These are phyloP conservation scores for Diatrype stigma DNA, from an alignment of 2,329 filamentous ascomycete genomes.

Conservation along the genomic window DNA sequence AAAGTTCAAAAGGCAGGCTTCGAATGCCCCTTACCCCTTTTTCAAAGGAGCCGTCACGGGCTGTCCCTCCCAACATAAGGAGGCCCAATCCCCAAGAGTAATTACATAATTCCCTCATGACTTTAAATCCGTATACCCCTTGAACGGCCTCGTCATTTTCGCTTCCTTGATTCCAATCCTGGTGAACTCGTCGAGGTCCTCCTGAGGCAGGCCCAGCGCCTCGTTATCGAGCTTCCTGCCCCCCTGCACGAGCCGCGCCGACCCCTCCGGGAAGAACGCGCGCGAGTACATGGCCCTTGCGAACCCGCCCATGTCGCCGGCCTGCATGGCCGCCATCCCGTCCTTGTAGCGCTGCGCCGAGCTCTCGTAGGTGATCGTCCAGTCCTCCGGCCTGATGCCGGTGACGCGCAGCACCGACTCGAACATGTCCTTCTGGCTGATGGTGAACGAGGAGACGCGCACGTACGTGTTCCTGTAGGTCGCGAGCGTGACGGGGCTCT, in stretches of 20 bases:
- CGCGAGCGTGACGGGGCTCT: conserved; percentile 29
- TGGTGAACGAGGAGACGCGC: conserved; percentile 49
- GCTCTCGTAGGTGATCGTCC: conserved; percentile 47
- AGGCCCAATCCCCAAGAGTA: too few species aligned
- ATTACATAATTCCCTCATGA: too few species aligned
- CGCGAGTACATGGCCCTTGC: conserved; percentile 48
- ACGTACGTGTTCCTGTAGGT: conserved; percentile 42
- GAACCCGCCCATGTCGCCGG: conserved; percentile 41
- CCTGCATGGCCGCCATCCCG: conserved; percentile 38
- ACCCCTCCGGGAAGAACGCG: conserved; percentile 42
- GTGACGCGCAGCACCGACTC: conserved; percentile 53
- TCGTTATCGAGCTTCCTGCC: conserved; percentile 38
- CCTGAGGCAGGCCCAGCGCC: conserved; percentile 49
- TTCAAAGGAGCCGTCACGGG: too few species aligned
- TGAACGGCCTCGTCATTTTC: too few species aligned
- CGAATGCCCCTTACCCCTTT: too few species aligned
- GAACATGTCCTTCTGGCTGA: conserved; percentile 61
- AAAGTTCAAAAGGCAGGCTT: too few species aligned
- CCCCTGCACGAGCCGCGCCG: conserved; percentile 33
- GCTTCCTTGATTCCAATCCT: conserved; percentile 7
- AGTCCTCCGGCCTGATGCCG: conserved; percentile 52
- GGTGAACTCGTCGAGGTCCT: conserved; percentile 54
- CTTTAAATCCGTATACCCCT: too few species aligned
- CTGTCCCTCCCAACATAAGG: too few species aligned
- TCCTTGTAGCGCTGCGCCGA: conserved; percentile 42